A percentile compares a stretch with the other conserved stretches of the same genome.
Conservation (phyloP, 768 basidiomycete species). For the Lentinula lateritia region DNA sequence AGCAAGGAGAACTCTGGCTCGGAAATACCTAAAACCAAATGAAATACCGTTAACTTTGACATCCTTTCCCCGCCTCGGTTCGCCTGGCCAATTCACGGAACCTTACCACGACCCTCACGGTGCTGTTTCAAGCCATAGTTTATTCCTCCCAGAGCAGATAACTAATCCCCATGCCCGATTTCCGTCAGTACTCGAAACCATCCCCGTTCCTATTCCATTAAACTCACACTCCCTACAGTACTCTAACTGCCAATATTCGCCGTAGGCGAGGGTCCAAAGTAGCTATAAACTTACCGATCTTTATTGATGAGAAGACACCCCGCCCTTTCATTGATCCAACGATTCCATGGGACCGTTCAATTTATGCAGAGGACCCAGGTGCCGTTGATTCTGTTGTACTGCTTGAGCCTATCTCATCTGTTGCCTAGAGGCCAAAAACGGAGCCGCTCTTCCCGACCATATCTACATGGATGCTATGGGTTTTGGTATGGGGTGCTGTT, state of each 20-base stretch:
- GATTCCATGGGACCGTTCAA: slow-evolving; percentile 81
- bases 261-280: slow-evolving; percentile 88
- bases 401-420: slow-evolving; percentile 7
- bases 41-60: slow-evolving; percentile 93
- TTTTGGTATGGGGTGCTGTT: slow-evolving; percentile 99
- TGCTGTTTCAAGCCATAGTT: slow-evolving; percentile 84
- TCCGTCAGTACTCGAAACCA: slow-evolving; percentile 61
- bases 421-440: slow-evolving; percentile 74
- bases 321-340: slow-evolving; percentile 88
- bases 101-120: slow-evolving; percentile 72
- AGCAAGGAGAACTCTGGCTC: slow-evolving; percentile 49
- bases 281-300: slow-evolving; percentile 91
- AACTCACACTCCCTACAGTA: slow-evolving; percentile 42
- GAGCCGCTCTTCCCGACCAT: slow-evolving; percentile 84
- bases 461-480: slow-evolving; percentile 99
- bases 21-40: slow-evolving; percentile 74
- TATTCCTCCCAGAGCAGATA: slow-evolving; percentile 93
- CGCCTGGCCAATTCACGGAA: slow-evolving; percentile 86
- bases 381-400: slow-evolving; percentile 15
- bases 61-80: slow-evolving; percentile 91
- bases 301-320: slow-evolving; percentile 81
- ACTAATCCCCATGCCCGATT: slow-evolving; percentile 98
- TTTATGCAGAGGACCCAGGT: slow-evolving; percentile 86
- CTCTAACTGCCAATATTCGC: slow-evolving; percentile 96
- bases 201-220: slow-evolving; percentile 11